Base-by-base conservation (phyloP, 495 filamentous ascomycete genomes). In the Amphirosellinia nigrospora region DNA sequence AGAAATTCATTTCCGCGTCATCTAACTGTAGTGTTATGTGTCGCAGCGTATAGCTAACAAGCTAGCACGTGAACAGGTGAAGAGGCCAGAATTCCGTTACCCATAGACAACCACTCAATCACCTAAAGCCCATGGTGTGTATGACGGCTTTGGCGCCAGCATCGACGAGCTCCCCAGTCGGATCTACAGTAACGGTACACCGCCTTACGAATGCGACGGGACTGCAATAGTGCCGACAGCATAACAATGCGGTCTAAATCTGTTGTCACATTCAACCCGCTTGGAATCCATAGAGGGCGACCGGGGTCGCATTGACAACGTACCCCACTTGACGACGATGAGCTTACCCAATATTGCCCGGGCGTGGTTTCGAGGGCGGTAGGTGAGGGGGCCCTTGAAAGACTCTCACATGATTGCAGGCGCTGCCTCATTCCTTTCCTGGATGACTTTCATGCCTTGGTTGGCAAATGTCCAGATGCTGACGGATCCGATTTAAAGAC, bases 231-330 rank as follows among this genome's bases (percentile, higher is more conserved):
- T 21, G 6, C 32, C 16, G 13, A 36, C 11, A 32, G 55, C 55
- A 58, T 58, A 19, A 58, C 1, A 58, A 58, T 58, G 30, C n/a
- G 28, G 55, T 58, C 55, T 36, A n/a, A 32, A 58, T 32, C 16
- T 5, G 19, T 36, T 10, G 1, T 58, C 32, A 10, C 7, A 34
- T 58, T 16, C 32, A 36, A 21, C 34, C n/a, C 11, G 19, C 55
- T 32, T n/a, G 3, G 32, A 36, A 21, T 11, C 21, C 36, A 56
- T 16, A 56, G 19, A 36, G 23, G 23, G 19, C 2, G 10, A 21
- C 53, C 6, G 28, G 55, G 32, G 32, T 36, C 55, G 55, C 55
- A 58, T 58, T 34, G 11, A 58, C 55, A 58, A 32, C 55, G 4
- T 36, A 58, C 30, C 55, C 55, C 55, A 10, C 55, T 58, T 21